Evolutionary conservation across 352 stramenopile species (phyloP).

Genomic region (Peronospora farinosa): DNA sequence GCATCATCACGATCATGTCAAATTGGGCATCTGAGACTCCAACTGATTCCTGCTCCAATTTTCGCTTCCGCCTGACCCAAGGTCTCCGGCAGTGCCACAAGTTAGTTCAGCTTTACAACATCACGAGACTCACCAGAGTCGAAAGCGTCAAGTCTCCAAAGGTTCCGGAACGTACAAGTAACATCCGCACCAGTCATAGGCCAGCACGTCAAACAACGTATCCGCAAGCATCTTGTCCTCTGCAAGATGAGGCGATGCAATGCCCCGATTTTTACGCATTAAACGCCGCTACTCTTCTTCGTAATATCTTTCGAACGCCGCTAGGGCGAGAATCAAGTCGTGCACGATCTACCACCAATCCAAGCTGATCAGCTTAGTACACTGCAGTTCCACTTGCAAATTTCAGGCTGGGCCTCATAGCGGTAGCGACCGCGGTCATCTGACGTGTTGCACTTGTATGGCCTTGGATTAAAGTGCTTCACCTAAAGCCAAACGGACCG

Average conservation of each 20-base stretch:
- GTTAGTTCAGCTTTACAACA: slow-evolving; percentile 32
- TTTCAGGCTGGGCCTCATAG: slow-evolving; percentile 74
- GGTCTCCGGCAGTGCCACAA: slow-evolving; percentile 63
- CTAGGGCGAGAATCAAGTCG: slow-evolving; percentile 25
- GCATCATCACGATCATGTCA: slow-evolving; percentile 54
- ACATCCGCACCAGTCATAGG: slow-evolving; percentile 69
- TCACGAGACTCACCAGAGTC: slow-evolving; percentile 14
- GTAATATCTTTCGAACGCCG: slow-evolving; percentile 45
- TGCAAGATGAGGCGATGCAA: slow-evolving; percentile 28
- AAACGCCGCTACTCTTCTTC: slow-evolving; percentile 45
- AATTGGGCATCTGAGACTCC: slow-evolving; percentile 73
- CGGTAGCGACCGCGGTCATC: slow-evolving; percentile 76
- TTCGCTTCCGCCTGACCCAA: slow-evolving; percentile 60
- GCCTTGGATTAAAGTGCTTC: slow-evolving; percentile 83
- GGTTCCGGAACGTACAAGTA: slow-evolving; percentile 61
- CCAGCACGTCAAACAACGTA: slow-evolving; percentile 48
- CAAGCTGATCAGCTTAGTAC: slow-evolving; percentile 65
- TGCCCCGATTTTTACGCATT: slow-evolving; percentile 65
- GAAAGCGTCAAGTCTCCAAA: slow-evolving; percentile 44
- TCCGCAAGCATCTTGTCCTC: slow-evolving; percentile 48
- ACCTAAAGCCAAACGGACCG: slow-evolving; percentile 90
- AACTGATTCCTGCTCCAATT: slow-evolving; percentile 26
- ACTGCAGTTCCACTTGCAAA: slow-evolving; percentile 83
- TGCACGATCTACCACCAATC: slow-evolving; percentile 33
- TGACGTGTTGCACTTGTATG: slow-evolving; percentile 80